A percentile compares a stretch with the other conserved stretches of the same genome.
phyloP scores from a whole-genome alignment of 345 rosid species.

The Lepidium aucheri region DNA sequence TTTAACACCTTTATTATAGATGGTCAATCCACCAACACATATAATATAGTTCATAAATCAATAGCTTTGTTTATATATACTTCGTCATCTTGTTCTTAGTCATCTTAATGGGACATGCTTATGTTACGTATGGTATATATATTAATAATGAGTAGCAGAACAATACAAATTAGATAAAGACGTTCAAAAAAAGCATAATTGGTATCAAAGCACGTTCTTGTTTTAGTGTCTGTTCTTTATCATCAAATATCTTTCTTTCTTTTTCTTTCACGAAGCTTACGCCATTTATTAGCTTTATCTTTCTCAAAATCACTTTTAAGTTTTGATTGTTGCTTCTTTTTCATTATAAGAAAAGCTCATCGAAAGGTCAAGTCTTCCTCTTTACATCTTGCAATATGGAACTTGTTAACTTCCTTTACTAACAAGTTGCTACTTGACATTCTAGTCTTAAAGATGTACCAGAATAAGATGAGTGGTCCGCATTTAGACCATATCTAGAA shows the following conservation, averaged over 20 bases:
- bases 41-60: not conserved
- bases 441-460: too few relatives aligned
- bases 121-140: not conserved
- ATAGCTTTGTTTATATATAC: not conserved
- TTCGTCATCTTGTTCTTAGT: not conserved
- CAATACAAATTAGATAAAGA: not conserved
- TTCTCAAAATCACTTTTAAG: not conserved
- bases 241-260: not conserved
- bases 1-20: not conserved
- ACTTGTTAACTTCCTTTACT: not conserved
- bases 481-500: too few relatives aligned
- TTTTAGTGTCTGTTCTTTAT: not conserved
- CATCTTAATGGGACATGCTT: not conserved
- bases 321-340: not conserved
- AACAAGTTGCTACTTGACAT: too few relatives aligned
- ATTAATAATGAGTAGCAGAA: not conserved
- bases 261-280: not conserved
- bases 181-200: not conserved
- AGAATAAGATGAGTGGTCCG: too few relatives aligned
- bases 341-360: not conserved
- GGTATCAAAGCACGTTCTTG: not conserved
- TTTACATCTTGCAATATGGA: not conserved
- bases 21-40: not conserved
- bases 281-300: not conserved
- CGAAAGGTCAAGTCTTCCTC: not conserved